phyloP scores from a whole-genome alignment of 2,329 filamentous ascomycete species.

The Fusarium chuoi region DNA sequence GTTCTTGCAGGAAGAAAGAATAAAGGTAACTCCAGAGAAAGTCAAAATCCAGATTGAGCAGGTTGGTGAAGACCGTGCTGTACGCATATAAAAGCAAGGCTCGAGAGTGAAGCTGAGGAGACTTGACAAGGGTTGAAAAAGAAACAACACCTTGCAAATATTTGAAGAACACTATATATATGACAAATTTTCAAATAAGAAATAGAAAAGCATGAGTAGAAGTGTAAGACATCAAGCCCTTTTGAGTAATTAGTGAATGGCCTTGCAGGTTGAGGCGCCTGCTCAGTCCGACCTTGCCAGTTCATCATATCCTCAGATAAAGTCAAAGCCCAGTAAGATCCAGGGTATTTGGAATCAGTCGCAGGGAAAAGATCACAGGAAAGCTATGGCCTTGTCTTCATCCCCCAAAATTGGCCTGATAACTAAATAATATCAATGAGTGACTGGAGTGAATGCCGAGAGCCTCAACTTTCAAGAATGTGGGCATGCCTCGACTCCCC shows the following conservation, averaged over 20 bases:
- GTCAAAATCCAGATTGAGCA: neutral
- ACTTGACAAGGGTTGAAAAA: neutral
- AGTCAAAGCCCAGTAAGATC: no score
- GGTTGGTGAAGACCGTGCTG: neutral
- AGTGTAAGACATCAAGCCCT: neutral
- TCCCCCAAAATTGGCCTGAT: neutral
- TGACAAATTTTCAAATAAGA: accelerated
- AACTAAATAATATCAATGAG: neutral
- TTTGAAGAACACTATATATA: neutral
- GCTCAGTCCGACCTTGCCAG: neutral
- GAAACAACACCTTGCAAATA: neutral
- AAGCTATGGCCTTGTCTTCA: neutral
- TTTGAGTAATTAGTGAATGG: neutral
- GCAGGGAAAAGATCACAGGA: neutral
- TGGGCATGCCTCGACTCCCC: neutral
- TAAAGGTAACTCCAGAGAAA: neutral
- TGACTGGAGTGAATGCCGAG: neutral
- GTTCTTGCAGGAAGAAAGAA: neutral
- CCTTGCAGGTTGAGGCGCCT: neutral
- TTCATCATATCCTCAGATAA: neutral
- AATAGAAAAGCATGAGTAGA: neutral
- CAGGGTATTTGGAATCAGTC: neutral
- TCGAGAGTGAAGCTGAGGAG: neutral
- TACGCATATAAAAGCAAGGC: neutral
- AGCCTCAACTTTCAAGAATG: neutral